Percentiles rank a stretch among this genome's conserved stretches.
These are phyloP conservation scores for Physcomitrellopsis africana DNA, from an alignment of 225 moss, liverwort and hornwort genomes.

Conservation along the genomic window DNA sequence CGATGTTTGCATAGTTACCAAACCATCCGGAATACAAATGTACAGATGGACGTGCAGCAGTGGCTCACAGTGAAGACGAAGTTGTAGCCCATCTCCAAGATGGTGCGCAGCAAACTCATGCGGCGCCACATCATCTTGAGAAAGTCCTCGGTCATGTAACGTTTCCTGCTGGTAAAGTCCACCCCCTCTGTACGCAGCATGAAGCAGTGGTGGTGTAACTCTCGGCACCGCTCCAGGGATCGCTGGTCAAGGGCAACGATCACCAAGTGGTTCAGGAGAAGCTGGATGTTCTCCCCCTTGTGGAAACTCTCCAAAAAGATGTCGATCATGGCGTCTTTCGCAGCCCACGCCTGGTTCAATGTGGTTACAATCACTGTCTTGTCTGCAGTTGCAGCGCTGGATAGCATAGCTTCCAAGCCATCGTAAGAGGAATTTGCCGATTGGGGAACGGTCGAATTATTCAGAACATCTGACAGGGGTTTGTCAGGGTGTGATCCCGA, in stretches of 20 bases:
- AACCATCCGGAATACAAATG: too few relatives aligned
- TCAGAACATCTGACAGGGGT: too few relatives aligned
- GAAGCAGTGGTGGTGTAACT: constrained; percentile 80
- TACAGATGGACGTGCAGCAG: too few relatives aligned
- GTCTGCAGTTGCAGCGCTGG: constrained; percentile 51
- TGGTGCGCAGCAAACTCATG: constrained; percentile 59
- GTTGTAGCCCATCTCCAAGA: constrained; percentile 84
- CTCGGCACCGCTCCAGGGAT: constrained; percentile 60
- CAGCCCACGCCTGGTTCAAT: constrained; percentile 87
- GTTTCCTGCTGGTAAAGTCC: constrained; percentile 78
- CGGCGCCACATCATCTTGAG: constrained; percentile 97
- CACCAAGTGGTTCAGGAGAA: constrained; percentile 64
- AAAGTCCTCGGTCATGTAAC: constrained; percentile 79
- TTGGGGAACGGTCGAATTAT: too few relatives aligned
- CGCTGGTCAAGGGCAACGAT: constrained; percentile 73
- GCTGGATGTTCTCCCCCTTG: constrained; percentile 54
- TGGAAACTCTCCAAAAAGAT: constrained; percentile 77
- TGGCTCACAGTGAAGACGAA: constrained; percentile 79
- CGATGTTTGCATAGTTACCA: too few relatives aligned
- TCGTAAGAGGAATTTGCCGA: neutral
- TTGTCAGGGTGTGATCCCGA: too few relatives aligned
- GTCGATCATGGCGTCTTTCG: constrained; percentile 78
- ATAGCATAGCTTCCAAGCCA: constrained; percentile 24
- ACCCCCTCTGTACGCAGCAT: constrained; percentile 72
- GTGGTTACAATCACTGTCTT: constrained; percentile 88